phyloP scores from a whole-genome alignment of 208 protist species.

The Trypanosoma melophagium region DNA sequence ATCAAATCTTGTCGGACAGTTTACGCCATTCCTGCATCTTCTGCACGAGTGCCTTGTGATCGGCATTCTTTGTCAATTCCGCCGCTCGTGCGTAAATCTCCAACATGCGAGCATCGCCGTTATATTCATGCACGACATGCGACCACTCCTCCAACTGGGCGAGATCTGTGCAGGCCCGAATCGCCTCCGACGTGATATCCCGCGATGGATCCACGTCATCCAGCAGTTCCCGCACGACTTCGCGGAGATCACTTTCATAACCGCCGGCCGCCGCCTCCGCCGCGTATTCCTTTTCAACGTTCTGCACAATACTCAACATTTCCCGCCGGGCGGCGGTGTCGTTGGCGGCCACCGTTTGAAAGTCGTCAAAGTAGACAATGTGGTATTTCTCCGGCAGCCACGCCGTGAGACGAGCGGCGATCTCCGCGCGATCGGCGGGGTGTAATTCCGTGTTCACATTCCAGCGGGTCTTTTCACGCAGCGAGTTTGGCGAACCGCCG shows the following conservation, averaged over 20 bases:
- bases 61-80: slow-evolving; percentile 73
- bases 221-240: slow-evolving; percentile 59
- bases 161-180: slow-evolving; percentile 66
- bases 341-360: slow-evolving; percentile 86
- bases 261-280: slow-evolving; percentile 65
- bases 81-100: slow-evolving; percentile 84
- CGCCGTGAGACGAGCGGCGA: slow-evolving; percentile 73
- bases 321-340: slow-evolving; percentile 61
- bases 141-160: slow-evolving; percentile 81
- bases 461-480: slow-evolving; percentile 88
- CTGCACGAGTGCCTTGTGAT: slow-evolving; percentile 72
- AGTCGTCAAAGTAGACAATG: slow-evolving; percentile 89
- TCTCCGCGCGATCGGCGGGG: slow-evolving; percentile 75
- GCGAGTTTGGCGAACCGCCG: slow-evolving; percentile 81
- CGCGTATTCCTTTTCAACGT: slow-evolving; percentile 77
- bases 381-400: slow-evolving; percentile 91
- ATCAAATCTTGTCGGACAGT: slow-evolving; percentile 64
- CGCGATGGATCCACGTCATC: slow-evolving; percentile 83
- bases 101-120: slow-evolving; percentile 81
- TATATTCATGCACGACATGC: slow-evolving; percentile 84
- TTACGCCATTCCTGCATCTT: slow-evolving; percentile 76
- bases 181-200: slow-evolving; percentile 67
- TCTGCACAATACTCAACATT: slow-evolving; percentile 78
- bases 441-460: slow-evolving; percentile 87
- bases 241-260: slow-evolving; percentile 68